A percentile compares a stretch with the other conserved stretches of the same genome.
Evolutionary conservation across 805 yeast genomes (phyloP).

Genomic region (Zygosaccharomyces lentus): DNA sequence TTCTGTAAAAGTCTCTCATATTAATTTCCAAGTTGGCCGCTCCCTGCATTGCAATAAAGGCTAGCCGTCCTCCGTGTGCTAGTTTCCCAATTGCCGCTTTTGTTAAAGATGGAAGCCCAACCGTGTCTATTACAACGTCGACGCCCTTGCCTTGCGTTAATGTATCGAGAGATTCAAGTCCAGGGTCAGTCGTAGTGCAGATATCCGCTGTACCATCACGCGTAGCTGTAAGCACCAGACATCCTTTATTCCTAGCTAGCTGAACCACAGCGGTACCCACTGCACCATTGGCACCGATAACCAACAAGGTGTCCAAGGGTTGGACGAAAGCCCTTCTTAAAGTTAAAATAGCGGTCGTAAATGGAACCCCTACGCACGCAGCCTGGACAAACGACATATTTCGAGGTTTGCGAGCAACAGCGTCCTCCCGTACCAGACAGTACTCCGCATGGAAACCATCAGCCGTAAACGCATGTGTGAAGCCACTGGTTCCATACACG

Average conservation of each 20-base stretch:
- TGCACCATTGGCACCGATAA: slow-evolving; percentile 7
- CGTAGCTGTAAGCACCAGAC: slow-evolving; percentile 4
- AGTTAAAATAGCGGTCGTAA: slow-evolving; percentile 6
- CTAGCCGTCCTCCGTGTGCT: slow-evolving; percentile 9
- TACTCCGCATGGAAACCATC: slow-evolving; percentile 10
- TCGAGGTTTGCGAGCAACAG: slow-evolving; percentile 5
- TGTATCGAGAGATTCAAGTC: neutral
- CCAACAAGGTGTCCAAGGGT: neutral
- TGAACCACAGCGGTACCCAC: slow-evolving; percentile 9
- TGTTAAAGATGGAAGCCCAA: slow-evolving; percentile 6
- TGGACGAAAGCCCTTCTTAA: neutral
- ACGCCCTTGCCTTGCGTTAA: slow-evolving; percentile 5
- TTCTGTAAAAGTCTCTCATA: slow-evolving; percentile 7
- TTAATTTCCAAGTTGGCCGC: neutral
- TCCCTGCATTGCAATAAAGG: slow-evolving; percentile 4
- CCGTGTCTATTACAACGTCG: slow-evolving; percentile 8
- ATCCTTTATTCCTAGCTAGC: slow-evolving; percentile 6
- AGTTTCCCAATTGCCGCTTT: slow-evolving; percentile 3
- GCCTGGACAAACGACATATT: slow-evolving; percentile 8
- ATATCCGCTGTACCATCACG: slow-evolving; percentile 4
- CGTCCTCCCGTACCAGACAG: slow-evolving; percentile 5
- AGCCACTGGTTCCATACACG: slow-evolving; percentile 9
- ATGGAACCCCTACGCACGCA: slow-evolving; percentile 9
- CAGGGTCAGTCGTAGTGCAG: neutral
- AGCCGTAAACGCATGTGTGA: slow-evolving; percentile 4